Conservation (phyloP, 441 rosid genomes). For the Pelargonium cotyledonis region DNA sequence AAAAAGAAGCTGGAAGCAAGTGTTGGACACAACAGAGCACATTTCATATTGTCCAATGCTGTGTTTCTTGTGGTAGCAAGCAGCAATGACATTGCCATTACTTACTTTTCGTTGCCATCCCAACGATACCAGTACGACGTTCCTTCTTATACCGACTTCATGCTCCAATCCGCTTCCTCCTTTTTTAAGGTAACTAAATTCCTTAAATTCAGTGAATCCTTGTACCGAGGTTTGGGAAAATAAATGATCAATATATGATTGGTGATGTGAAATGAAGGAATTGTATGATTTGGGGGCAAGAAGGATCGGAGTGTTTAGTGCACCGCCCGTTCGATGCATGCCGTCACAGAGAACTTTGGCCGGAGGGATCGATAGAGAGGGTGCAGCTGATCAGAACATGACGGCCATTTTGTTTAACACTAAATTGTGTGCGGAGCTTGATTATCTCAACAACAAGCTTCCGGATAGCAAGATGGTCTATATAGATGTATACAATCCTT, state of each 20-base stretch:
- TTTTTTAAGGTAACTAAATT: slow-evolving; percentile 40
- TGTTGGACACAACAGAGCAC: slow-evolving; percentile 48
- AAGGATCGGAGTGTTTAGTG: slow-evolving; percentile 50
- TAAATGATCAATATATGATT: not conserved
- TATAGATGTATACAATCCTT: slow-evolving; percentile 47
- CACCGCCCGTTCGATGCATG: slow-evolving; percentile 72
- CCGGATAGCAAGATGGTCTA: slow-evolving; percentile 36
- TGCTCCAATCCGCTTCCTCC: slow-evolving; percentile 40
- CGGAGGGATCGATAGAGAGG: slow-evolving; percentile 45
- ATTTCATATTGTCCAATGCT: slow-evolving; percentile 36
- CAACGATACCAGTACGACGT: slow-evolving; percentile 43
- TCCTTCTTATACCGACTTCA: slow-evolving; percentile 45
- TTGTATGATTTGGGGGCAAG: slow-evolving; percentile 54
- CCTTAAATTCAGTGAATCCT: no score
- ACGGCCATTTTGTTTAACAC: slow-evolving; percentile 54
- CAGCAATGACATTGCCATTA: slow-evolving; percentile 69
- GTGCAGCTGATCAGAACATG: slow-evolving; percentile 39
- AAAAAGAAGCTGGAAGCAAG: slow-evolving; percentile 35
- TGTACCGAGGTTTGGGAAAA: not conserved
- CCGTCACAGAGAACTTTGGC: slow-evolving; percentile 61
- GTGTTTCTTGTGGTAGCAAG: slow-evolving; percentile 43
- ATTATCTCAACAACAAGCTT: slow-evolving; percentile 26
- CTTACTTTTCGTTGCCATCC: slow-evolving; percentile 35
- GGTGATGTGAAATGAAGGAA: slow-evolving; percentile 26
- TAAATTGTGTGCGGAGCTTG: slow-evolving; percentile 36